Base-by-base conservation (phyloP, 305 asterid genomes). In the Fraxinus paxiana region DNA sequence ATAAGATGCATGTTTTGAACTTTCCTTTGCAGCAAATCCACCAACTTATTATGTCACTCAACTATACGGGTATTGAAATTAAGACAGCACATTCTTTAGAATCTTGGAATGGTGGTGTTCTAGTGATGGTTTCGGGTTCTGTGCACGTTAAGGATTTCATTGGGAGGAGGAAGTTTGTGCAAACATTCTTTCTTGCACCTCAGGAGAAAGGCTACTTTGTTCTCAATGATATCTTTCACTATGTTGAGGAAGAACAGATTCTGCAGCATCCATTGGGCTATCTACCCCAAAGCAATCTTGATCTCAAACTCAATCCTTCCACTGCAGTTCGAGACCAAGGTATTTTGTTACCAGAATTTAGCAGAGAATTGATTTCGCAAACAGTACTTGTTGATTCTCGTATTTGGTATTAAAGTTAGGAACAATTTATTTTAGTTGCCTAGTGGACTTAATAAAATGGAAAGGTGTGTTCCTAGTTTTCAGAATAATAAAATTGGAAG, bases 121-220 rank as follows among this genome's bases (percentile, higher is more conserved):
- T 96, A n/a, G 98, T 94, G 89, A 90, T 96, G 97, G 98, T 92
- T 77, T 90, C 98, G 0, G 99, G 99, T 82, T 90, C 94, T 73
- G 93, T 92, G 81, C 87, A 78, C 48, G 33, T 84, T 13, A 92
- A 91, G 87, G 92, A 86, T 84, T 90, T 85, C 89, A 87, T 48
- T 73, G 92, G 90, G 80, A 89, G 91, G 89, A 92, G 94, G 90
- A 90, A 94, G 84, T 96, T 96, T 75, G 92, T 91, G 79, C 98
- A 96, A 80, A 94, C 97, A 33, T 94, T 96, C 86, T 96, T 94
- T 77, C 98, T 96, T 82, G 99, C 98, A 51, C 99, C 99, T 79
- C 99, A 96, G 86, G 97, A 93, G 82, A 92, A 92, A 75, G 99
- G 99, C 46, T 92, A 86, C 88, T 96, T 93, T 65, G 90, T 96